Base-by-base conservation (phyloP, 78 protist genomes). In the Chrysochromulina tobinii region DNA sequence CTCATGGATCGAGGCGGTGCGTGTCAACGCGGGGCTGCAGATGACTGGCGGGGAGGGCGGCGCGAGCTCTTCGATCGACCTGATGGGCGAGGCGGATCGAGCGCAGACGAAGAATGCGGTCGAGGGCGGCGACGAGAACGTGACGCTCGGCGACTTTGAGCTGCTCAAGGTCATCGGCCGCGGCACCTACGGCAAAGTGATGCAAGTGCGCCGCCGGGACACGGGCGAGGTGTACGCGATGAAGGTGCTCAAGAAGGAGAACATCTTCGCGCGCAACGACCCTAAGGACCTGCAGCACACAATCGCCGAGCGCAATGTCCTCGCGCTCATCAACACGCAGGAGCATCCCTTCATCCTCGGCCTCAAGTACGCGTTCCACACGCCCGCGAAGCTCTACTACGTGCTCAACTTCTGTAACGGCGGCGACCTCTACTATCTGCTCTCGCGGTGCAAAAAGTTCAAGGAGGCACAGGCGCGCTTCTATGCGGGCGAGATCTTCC, bases 171-270 rank as follows among this genome's bases (percentile, higher is more conserved):
- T 86, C 17, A 64, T 86, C 25, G 89, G 89, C 2, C 14, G 67
- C 6, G 89, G 89, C 75, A 85, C 89, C 68, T 64, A 64, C 58
- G 89, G 79, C 53, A 86, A 86, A 12, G 89, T 96, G 12, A 88
- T 96, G 94, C 96, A 94, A 59, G 98, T 96, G 53, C 83, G 84
- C 18, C 93, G 96, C 75, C 77, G 64, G 77, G 96, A 93, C 58
- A 94, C 96, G 27, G 89, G 89, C 3, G 89, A 91, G 89, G 91
- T 93, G 72, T 97, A 72, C 87, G 99, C 99, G 17, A 97, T 97
- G 97, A 97, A 97, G 93, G 93, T 89, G 25, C 75, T 97, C 61
- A 38, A 89, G 61, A 97, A 97, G 95, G 90, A 93, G 75, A 88
- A 94, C 79, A 89, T 95, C 77, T 55, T 92, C 6, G 87, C 83